phyloP scores from a whole-genome alignment of 2,329 filamentous ascomycete genomes.

The Biscogniauxia marginata region DNA sequence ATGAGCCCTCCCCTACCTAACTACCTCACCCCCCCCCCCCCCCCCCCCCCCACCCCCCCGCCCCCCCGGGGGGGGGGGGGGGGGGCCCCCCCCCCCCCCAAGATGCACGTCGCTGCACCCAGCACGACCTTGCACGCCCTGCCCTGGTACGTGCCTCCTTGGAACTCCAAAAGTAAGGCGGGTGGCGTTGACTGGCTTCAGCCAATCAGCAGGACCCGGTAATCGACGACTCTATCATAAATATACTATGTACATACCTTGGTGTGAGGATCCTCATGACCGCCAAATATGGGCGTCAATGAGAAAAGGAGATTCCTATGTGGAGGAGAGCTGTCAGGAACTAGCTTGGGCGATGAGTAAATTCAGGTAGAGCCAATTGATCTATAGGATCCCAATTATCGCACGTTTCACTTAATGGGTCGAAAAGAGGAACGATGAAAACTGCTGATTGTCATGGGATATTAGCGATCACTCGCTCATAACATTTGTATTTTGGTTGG shows the following conservation, averaged over 20 bases:
- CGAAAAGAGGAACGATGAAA: background rate
- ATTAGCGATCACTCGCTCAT: constrained; percentile 21
- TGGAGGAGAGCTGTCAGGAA: background rate
- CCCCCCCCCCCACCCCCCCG: too few species aligned
- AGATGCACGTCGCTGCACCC: too few species aligned
- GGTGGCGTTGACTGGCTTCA: constrained; percentile 25
- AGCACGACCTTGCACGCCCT: constrained; percentile 20
- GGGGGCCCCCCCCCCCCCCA: too few species aligned
- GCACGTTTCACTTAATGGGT: background rate
- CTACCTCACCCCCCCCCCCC: too few species aligned
- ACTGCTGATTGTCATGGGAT: constrained; percentile 12
- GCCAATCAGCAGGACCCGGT: constrained; percentile 23
- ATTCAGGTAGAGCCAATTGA: too few species aligned
- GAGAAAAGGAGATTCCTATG: background rate
- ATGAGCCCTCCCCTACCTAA: too few species aligned
- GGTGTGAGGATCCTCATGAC: constrained; percentile 9
- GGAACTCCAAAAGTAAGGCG: constrained; percentile 31
- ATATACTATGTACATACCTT: constrained; percentile 5
- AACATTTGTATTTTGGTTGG: constrained; percentile 30
- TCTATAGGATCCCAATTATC: background rate
- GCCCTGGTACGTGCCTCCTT: constrained; percentile 12
- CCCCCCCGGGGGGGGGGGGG: too few species aligned
- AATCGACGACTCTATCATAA: background rate
- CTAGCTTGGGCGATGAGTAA: background rate
- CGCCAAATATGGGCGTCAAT: constrained; percentile 1